Evolutionary conservation across 2,329 filamentous ascomycete species (phyloP).

Genomic region (Coniochaeta prunicola): DNA sequence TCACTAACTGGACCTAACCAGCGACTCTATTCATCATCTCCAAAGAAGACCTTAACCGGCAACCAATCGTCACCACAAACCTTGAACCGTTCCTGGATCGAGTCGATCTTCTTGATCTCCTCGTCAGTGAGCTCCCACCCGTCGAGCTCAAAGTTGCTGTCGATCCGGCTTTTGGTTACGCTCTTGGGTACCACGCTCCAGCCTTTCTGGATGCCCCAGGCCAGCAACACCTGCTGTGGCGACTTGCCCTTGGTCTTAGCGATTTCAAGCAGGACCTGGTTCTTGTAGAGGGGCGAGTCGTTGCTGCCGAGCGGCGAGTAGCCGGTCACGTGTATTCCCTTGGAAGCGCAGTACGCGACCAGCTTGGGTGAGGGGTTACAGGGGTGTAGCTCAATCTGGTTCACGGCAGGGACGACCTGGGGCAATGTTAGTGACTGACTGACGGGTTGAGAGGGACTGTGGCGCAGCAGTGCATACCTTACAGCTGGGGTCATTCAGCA

Average conservation of each 20-base stretch:
- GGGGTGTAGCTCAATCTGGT: constrained; percentile 78
- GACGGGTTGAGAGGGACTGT: background rate
- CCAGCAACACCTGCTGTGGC: constrained; percentile 67
- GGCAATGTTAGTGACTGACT: background rate
- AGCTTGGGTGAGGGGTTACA: constrained; percentile 77
- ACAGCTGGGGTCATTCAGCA: constrained; percentile 58
- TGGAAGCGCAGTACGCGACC: constrained; percentile 61
- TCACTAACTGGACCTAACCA: background rate
- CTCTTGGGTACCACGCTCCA: constrained; percentile 84
- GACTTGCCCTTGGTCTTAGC: constrained; percentile 62
- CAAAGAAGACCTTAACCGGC: constrained; percentile 75
- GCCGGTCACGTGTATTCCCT: constrained; percentile 68
- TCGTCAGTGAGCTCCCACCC: constrained; percentile 67
- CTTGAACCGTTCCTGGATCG: constrained; percentile 71
- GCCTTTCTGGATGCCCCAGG: constrained; percentile 75
- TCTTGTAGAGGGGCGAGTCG: constrained; percentile 62
- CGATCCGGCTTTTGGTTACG: constrained; percentile 65
- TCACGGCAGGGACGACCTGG: constrained; percentile 59
- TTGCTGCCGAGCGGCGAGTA: constrained; percentile 70
- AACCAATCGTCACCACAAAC: constrained; percentile 70
- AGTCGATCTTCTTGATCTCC: constrained; percentile 62
- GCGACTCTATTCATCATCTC: constrained; percentile 61
- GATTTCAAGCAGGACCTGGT: constrained; percentile 53
- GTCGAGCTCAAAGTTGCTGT: constrained; percentile 68
- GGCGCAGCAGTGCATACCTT: constrained; percentile 36